phyloP scores from a whole-genome alignment of 257 asterid genomes.

The Echites panduratus region DNA sequence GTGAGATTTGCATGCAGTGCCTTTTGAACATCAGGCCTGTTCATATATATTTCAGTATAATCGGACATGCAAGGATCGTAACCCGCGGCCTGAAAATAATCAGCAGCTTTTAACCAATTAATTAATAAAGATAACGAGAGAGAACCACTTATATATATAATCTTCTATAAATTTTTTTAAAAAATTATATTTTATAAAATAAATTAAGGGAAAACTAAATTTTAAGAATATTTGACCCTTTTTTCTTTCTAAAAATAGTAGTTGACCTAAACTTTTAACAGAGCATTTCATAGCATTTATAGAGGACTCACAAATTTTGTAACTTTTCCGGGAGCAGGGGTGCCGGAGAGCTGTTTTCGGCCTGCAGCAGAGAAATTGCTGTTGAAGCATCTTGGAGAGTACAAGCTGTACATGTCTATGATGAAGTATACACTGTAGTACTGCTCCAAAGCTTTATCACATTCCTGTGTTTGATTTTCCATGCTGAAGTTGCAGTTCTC shows the following conservation, averaged over 20 bases:
- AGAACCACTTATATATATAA: too few species aligned
- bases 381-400: slow-evolving; percentile 43
- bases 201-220: too few species aligned
- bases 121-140: too few species aligned
- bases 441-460: slow-evolving; percentile 29
- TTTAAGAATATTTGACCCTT: too few species aligned
- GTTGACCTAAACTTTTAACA: too few species aligned
- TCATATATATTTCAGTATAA: slow-evolving; percentile 46
- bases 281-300: too few species aligned
- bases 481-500: slow-evolving; percentile 50
- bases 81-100: slow-evolving; percentile 37
- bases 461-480: slow-evolving; percentile 16
- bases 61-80: slow-evolving; percentile 65
- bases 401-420: slow-evolving; percentile 81
- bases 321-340: background rate
- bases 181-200: too few species aligned
- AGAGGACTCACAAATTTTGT: slow-evolving; percentile 30
- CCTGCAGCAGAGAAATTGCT: slow-evolving; percentile 14
- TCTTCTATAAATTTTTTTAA: too few species aligned
- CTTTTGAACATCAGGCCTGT: slow-evolving; percentile 64
- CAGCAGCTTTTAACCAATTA: background rate
- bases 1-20: slow-evolving; percentile 86
- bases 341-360: background rate
- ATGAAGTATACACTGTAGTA: slow-evolving; percentile 52
- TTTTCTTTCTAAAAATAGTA: too few species aligned